Base-by-base conservation (phyloP, 176 grass and related monocot genomes). In the Tuctoria greenei region DNA sequence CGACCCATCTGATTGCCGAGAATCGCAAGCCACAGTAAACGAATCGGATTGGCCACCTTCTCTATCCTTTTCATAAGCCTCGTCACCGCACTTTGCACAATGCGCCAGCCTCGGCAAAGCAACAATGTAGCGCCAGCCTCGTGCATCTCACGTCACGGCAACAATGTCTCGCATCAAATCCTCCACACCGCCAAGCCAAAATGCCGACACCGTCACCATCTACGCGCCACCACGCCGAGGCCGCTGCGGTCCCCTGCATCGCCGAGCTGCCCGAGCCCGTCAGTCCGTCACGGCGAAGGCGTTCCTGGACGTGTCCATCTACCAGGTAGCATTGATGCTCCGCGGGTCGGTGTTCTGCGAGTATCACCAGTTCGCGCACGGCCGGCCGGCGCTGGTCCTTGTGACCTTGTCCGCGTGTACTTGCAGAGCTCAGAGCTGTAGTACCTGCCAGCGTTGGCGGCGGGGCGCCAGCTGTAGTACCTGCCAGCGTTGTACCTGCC, bases 261-360 rank as follows among this genome's bases (percentile, higher is more conserved):
- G 35, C 72, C 12, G 68, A 54, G 61, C 73, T 82, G 14, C 61
- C n/a, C n/a, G n/a, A n/a, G n/a, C n/a, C n/a, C n/a, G n/a, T n/a
- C n/a, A n/a, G n/a, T n/a, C 71, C 4, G 63, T 90, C 65, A 85
- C 78, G 10, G 39, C 61, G 10, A 89, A 69, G 66, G 95, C 86
- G 3, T 97, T 97, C 81, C 75, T 97, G 79, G 91, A 97, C 64
- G 71, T 97, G 52, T 83, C 95, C 60, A 92, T 97, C 69, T n/a
- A n/a, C n/a, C n/a, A n/a, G n/a, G n/a, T n/a, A n/a, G n/a, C n/a
- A n/a, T n/a, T n/a, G n/a, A n/a, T n/a, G n/a, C n/a, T n/a, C n/a
- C n/a, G n/a, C n/a, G n/a, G n/a, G n/a, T n/a, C n/a, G n/a, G n/a
- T n/a, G n/a, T n/a, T n/a, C n/a, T n/a, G n/a, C n/a, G n/a, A n/a